Conservation (phyloP, 2,329 filamentous ascomycete species). For the Phialophora chinensis region DNA sequence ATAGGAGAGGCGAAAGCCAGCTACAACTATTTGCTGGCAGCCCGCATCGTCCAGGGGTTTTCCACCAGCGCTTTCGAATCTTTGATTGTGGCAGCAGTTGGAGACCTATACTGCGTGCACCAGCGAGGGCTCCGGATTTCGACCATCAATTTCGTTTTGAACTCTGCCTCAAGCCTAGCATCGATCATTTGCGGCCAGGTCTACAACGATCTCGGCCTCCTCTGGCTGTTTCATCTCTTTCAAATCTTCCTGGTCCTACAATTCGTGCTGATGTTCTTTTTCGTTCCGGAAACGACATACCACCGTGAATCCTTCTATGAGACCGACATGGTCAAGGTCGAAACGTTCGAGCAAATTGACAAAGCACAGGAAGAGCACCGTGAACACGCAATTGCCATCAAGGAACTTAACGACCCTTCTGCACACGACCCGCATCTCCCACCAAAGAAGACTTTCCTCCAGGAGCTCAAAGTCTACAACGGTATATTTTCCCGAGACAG, state of each 20-base stretch:
- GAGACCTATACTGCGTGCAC: conserved; percentile 48
- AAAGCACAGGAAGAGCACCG: conserved; percentile 15
- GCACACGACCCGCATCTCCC: conserved; percentile 5
- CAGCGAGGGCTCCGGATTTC: conserved; percentile 31
- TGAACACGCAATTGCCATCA: conserved; percentile 20
- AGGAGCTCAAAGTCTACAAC: conserved; percentile 36
- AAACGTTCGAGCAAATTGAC: conserved; percentile 21
- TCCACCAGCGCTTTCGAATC: conserved; percentile 56
- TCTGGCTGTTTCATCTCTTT: conserved; percentile 37
- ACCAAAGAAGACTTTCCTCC: conserved; percentile 34
- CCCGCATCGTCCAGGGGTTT: conserved; percentile 55
- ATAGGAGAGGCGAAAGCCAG: conserved; percentile 53
- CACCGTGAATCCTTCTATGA: conserved; percentile 36
- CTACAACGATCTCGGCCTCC: conserved; percentile 31
- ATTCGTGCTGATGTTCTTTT: conserved; percentile 39
- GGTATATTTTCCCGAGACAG: conserved; percentile 32
- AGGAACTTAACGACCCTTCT: conserved; percentile 15
- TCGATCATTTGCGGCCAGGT: conserved; percentile 45
- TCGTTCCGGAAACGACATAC: conserved; percentile 41
- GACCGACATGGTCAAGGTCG: conserved; percentile 30
- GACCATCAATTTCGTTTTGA: conserved; percentile 26
- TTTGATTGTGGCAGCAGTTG: conserved; percentile 54
- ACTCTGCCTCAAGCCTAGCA: conserved; percentile 36
- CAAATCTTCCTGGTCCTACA: conserved; percentile 39
- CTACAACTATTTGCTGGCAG: conserved; percentile 55